phyloP scores from a whole-genome alignment of 2,329 filamentous ascomycete species.

The Aureobasidium mangrovei region DNA sequence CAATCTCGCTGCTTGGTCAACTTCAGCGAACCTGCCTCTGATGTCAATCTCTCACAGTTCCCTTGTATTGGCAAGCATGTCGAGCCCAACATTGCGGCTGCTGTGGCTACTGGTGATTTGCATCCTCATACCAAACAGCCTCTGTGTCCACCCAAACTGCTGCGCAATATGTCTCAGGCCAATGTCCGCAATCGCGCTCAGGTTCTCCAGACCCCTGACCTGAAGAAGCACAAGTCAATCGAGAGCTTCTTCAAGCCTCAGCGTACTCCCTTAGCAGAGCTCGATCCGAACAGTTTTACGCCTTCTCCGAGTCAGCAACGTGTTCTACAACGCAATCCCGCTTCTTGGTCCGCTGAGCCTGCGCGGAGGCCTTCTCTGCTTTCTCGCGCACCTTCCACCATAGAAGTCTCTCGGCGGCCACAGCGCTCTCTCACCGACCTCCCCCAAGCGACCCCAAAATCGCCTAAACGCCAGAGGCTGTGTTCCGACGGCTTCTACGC shows the following conservation, averaged over 20 bases:
- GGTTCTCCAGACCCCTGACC: slow-evolving; percentile 34
- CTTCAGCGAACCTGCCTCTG: slow-evolving; percentile 57
- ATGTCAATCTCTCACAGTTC: slow-evolving; percentile 59
- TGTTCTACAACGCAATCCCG: slow-evolving; percentile 45
- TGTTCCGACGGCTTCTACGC: slow-evolving; percentile 33
- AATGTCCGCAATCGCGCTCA: neutral
- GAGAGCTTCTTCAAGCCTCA: slow-evolving; percentile 57
- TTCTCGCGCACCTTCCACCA: slow-evolving; percentile 20
- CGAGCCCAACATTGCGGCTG: slow-evolving; percentile 54
- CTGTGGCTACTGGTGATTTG: slow-evolving; percentile 71
- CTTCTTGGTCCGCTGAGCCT: slow-evolving; percentile 46
- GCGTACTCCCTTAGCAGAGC: slow-evolving; percentile 55
- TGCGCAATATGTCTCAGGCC: neutral
- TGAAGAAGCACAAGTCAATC: slow-evolving; percentile 54
- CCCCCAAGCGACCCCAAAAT: slow-evolving; percentile 32
- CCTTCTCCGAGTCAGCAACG: slow-evolving; percentile 57
- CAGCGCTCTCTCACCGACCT: slow-evolving; percentile 29
- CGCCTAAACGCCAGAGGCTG: slow-evolving; percentile 35
- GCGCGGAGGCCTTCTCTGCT: slow-evolving; percentile 22
- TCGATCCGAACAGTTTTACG: slow-evolving; percentile 59
- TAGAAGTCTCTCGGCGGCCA: slow-evolving; percentile 16
- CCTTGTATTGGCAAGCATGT: slow-evolving; percentile 72
- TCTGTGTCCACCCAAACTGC: slow-evolving; percentile 33
- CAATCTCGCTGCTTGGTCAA: slow-evolving; percentile 61
- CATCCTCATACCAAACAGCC: slow-evolving; percentile 81